Evolutionary conservation across 1,139 yeast species (phyloP), one percentile per base, ranked within the genome.

Genomic region (Martiniozyma asiatica): DNA sequence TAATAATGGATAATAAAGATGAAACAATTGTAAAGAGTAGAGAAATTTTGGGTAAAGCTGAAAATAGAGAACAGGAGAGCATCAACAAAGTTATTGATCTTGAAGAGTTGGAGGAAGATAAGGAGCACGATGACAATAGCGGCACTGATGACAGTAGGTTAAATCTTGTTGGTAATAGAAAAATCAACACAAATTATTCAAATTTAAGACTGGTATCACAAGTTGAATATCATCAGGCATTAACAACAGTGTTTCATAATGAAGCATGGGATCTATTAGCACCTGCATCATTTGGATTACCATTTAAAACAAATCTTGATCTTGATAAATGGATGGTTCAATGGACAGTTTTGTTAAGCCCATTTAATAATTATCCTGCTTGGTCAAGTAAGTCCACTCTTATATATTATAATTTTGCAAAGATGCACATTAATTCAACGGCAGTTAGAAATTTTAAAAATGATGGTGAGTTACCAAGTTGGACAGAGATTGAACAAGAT

Each of bases 241-340:
- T 74, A 22, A 63, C 61, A 38, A 69, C 65, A 31, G 75, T 75
- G 0, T 72, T 76, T 39, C 59, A 55, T 26, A 77, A 76, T 2
- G 61, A 68, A 35, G 79, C 77, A 0, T 73, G 78, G 79, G 75
- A 67, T 28, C 50, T 74, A 18, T 48, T 76, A 26, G 59, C 68
- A 0, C 84, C 84, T 0, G 56, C 73, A 1, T 56, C 70, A 1
- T 68, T 75, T 44, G 85, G 84, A 0, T 61, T 76, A 7, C 84
- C 84, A 0, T 74, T 79, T 39, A 70, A 68, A 41, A 65, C 74
- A 13, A 76, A 76, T 48, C 55, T 76, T 37, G 81, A 75, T 35
- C 53, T 76, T 26, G 84, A 76, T 43, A 73, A 69, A 48, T 76
- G 85, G 85, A 76, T 76, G 84, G 82, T 76, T 7, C 74, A 78